phyloP scores from a whole-genome alignment of 2,329 filamentous ascomycete species.

The Monosporascus sp. region DNA sequence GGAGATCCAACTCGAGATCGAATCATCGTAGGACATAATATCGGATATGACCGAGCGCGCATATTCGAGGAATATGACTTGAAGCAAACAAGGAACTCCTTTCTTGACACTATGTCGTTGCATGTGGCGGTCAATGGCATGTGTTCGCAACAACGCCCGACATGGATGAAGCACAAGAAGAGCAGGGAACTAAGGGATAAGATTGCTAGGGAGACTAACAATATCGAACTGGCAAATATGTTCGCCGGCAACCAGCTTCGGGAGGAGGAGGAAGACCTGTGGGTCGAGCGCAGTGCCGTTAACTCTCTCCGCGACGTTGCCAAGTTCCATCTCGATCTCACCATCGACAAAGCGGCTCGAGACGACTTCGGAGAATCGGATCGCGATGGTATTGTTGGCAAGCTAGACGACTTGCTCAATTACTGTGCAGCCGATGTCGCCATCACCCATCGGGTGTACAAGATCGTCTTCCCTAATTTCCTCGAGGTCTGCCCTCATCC shows the following conservation, averaged over 20 bases:
- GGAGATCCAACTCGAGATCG: conserved; percentile 70
- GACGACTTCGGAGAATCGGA: conserved; percentile 84
- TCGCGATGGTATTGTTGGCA: conserved; percentile 62
- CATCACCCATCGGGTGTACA: conserved; percentile 90
- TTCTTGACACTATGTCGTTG: conserved; percentile 95
- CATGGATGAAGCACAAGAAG: conserved; percentile 97
- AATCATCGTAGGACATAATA: conserved; percentile 88
- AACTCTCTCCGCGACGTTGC: conserved; percentile 95
- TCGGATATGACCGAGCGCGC: conserved; percentile 89
- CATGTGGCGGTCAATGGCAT: conserved; percentile 98
- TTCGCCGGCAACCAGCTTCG: conserved; percentile 62
- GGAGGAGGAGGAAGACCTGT: conserved; percentile 89
- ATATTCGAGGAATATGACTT: conserved; percentile 86
- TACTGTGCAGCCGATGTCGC: conserved; percentile 95
- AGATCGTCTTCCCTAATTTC: conserved; percentile 88
- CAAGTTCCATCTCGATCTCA: conserved; percentile 88
- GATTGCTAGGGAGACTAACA: conserved; percentile 66
- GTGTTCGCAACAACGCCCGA: conserved; percentile 93
- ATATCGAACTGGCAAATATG: conserved; percentile 65
- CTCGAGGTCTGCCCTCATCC: conserved; percentile 89
- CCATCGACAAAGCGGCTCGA: conserved; percentile 83
- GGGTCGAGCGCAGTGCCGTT: conserved; percentile 90
- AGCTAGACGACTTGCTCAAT: conserved; percentile 77
- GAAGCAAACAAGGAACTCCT: conserved; percentile 76
- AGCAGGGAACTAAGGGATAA: conserved; percentile 78